Conservation (phyloP, 352 stramenopile genomes). For the Phytopythium ostracodes region DNA sequence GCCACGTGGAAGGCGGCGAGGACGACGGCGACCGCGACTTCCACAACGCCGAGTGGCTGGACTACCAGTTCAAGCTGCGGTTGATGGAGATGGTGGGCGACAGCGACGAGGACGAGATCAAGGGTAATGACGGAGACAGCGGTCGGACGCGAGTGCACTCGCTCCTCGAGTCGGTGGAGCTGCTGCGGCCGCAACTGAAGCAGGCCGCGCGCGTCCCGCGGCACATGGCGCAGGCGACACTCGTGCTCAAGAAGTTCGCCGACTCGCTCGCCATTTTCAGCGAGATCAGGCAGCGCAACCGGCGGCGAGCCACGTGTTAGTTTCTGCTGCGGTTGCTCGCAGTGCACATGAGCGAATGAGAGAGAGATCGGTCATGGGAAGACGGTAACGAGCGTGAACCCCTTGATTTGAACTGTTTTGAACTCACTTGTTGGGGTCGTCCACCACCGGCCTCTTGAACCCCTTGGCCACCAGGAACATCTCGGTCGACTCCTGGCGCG, state of each 20-base stretch:
- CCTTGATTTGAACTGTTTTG: neutral
- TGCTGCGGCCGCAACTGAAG: conserved; percentile 5
- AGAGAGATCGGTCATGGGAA: neutral
- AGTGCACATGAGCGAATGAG: neutral
- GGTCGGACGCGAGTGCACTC: neutral
- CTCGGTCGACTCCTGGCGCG: conserved; percentile 76
- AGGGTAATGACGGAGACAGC: neutral
- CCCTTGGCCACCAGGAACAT: conserved; percentile 82
- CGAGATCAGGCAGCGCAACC: conserved; percentile 2
- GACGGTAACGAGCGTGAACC: neutral
- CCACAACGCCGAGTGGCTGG: conserved; percentile 7
- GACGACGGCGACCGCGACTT: neutral
- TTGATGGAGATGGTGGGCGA: conserved; percentile 8
- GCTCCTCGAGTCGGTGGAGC: conserved; percentile 6
- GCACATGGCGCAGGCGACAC: neutral
- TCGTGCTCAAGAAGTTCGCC: conserved; percentile 9
- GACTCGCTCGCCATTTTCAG: conserved; percentile 4
- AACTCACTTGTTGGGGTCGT: neutral
- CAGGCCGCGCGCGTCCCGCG: neutral
- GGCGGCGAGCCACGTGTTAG: neutral
- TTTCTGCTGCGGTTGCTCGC: neutral
- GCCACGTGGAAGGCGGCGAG: neutral
- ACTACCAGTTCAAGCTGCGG: conserved; percentile 9
- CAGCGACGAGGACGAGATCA: neutral
- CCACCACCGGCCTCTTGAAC: conserved; percentile 24